Conservation (phyloP, 2,329 filamentous ascomycete species). For the Tricladium varicosporioides region DNA sequence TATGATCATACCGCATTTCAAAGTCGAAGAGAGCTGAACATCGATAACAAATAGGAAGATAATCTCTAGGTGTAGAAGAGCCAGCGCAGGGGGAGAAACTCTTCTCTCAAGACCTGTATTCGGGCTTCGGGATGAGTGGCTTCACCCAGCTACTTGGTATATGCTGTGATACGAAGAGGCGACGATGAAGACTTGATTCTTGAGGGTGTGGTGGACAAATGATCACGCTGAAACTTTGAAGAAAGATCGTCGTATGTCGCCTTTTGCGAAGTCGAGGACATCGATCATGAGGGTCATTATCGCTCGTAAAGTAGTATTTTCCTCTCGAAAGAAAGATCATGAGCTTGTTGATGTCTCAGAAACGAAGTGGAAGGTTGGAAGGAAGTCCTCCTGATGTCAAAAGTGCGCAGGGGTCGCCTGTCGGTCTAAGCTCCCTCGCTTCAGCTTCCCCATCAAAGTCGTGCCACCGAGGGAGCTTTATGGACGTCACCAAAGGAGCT, state of each 20-base stretch:
- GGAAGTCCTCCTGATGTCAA: not conserved
- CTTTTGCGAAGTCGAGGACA: not conserved
- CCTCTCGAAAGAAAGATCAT: not conserved
- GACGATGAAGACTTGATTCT: not conserved
- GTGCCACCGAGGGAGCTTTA: not conserved
- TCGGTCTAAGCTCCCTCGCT: not conserved
- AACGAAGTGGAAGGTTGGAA: not conserved
- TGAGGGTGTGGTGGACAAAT: constrained; percentile 1
- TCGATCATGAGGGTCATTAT: not conserved
- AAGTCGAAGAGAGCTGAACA: not conserved
- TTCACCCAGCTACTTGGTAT: not conserved
- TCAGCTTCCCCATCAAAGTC: not conserved
- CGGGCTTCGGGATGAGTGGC: not conserved
- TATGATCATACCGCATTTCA: constrained; percentile 1
- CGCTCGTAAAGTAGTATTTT: not conserved
- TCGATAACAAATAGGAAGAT: not conserved
- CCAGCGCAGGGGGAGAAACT: not conserved
- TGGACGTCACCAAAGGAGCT: constrained; percentile 18
- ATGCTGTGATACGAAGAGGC: constrained; percentile 1
- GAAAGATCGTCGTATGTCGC: constrained; percentile 5
- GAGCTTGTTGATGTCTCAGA: not conserved
- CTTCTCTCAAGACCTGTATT: constrained; percentile 2
- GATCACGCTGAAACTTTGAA: not conserved
- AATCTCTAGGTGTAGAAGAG: not conserved
- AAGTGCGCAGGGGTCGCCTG: not conserved